Conservation (phyloP, 768 basidiomycete species). For the Hygrocybe coccinea region DNA sequence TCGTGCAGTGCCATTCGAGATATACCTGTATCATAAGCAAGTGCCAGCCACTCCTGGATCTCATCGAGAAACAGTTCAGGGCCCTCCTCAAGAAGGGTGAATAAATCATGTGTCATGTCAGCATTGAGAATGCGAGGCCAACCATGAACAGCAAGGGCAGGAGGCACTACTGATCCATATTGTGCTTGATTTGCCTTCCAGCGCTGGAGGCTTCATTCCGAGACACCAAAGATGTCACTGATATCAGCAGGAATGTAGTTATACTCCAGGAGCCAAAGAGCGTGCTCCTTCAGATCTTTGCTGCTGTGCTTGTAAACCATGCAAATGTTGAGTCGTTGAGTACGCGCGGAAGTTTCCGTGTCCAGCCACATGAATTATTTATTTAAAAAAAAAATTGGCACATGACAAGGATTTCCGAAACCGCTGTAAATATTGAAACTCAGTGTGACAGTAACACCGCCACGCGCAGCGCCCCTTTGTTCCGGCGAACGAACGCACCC, state of each 20-base stretch:
- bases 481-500: not conserved
- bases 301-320: slow-evolving; percentile 6
- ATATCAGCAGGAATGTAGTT: not conserved
- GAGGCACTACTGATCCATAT: slow-evolving; percentile 2
- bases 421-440: no score
- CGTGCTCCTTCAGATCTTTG: slow-evolving; percentile 6
- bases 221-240: slow-evolving; percentile 7
- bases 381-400: no score
- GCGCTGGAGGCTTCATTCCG: slow-evolving; percentile 1
- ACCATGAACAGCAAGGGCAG: not conserved
- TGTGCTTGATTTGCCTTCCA: not conserved
- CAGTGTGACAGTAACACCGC: no score
- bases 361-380: no score
- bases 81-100: slow-evolving; percentile 8
- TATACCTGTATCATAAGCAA: slow-evolving; percentile 15
- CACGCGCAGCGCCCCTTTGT: no score
- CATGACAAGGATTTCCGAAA: no score
- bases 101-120: slow-evolving; percentile 8
- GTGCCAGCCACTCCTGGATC: slow-evolving; percentile 20
- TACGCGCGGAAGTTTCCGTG: no score
- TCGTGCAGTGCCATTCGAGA: slow-evolving; percentile 13
- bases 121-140: slow-evolving; percentile 8
- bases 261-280: slow-evolving; percentile 6
- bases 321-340: no score
- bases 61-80: slow-evolving; percentile 23